Percentiles rank a stretch among this genome's conserved stretches.
These are phyloP conservation scores for Komagataea norvegica DNA, from an alignment of 1,139 yeast species.

Conservation along the genomic window DNA sequence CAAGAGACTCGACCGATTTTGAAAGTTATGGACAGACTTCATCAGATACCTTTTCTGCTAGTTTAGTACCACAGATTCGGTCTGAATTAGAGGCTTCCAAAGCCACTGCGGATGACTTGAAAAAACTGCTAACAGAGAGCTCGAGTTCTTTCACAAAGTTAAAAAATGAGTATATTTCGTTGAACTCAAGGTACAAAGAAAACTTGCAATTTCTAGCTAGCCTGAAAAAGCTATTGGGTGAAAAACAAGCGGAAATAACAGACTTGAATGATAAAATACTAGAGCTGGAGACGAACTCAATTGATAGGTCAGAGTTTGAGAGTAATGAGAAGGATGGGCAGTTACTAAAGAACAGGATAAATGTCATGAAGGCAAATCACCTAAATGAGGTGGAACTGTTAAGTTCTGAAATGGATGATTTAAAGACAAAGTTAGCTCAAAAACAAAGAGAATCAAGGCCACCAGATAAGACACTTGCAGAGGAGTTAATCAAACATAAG, in stretches of 20 bases:
- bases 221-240: slow-evolving; percentile 15
- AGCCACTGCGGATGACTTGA: slow-evolving; percentile 17
- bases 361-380: slow-evolving; percentile 20
- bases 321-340: slow-evolving; percentile 24
- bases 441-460: not conserved
- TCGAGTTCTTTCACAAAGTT: slow-evolving; percentile 12
- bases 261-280: slow-evolving; percentile 33
- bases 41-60: not conserved
- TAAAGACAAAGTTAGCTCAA: slow-evolving; percentile 8
- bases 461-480: slow-evolving; percentile 8
- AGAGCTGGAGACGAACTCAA: slow-evolving; percentile 19
- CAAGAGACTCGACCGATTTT: too few relatives aligned
- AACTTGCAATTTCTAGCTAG: slow-evolving; percentile 9
- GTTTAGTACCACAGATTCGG: slow-evolving; percentile 3
- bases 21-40: not conserved
- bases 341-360: slow-evolving; percentile 21
- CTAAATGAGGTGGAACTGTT: slow-evolving; percentile 20
- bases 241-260: slow-evolving; percentile 28
- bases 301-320: slow-evolving; percentile 19
- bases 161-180: slow-evolving; percentile 14
- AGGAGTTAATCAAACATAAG: slow-evolving; percentile 16
- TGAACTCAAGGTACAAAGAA: slow-evolving; percentile 16
- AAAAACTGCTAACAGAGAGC: slow-evolving; percentile 13
- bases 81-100: slow-evolving; percentile 13
- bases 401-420: slow-evolving; percentile 19